Evolutionary conservation across 2,329 filamentous ascomycete species (phyloP).

Genomic region (Exophiala alcalophila): DNA sequence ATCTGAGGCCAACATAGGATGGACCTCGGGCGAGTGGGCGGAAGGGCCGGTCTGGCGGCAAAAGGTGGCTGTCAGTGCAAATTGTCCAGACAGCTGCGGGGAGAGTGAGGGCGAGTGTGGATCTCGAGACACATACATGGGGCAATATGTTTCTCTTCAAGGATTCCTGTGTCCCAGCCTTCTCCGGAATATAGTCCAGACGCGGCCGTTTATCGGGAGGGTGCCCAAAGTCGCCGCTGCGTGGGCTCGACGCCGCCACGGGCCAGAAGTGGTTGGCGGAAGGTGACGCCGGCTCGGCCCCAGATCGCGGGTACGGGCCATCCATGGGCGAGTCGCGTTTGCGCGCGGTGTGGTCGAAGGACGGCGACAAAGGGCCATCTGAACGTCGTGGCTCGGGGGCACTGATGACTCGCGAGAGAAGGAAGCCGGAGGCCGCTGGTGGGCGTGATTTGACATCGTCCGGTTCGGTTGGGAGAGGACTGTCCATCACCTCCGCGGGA

Average conservation of each 20-base stretch:
- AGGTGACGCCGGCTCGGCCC: slow-evolving; percentile 9
- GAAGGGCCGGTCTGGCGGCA: slow-evolving; percentile 9
- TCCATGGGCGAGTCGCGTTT: slow-evolving; percentile 23
- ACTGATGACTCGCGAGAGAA: slow-evolving; percentile 24
- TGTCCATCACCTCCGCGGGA: slow-evolving; percentile 21
- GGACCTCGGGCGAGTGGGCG: slow-evolving; percentile 14
- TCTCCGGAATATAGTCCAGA: slow-evolving; percentile 15
- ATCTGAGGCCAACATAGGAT: slow-evolving; percentile 6
- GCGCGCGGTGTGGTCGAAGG: slow-evolving; percentile 12
- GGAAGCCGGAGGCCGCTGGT: slow-evolving; percentile 12
- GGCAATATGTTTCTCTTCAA: slow-evolving; percentile 9
- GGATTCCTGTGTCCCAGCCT: slow-evolving; percentile 5
- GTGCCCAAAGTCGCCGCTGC: slow-evolving; percentile 6
- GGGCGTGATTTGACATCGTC: slow-evolving; percentile 17
- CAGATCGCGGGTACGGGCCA: slow-evolving; percentile 5
- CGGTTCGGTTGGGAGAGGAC: slow-evolving; percentile 7
- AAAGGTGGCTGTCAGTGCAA: slow-evolving; percentile 10
- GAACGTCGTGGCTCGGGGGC: slow-evolving; percentile 18
- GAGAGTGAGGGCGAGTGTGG: not conserved
- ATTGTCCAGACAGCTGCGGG: slow-evolving; percentile 2
- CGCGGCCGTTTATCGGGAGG: slow-evolving; percentile 22
- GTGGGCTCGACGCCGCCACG: slow-evolving; percentile 5
- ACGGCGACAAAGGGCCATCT: slow-evolving; percentile 6
- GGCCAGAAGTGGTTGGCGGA: slow-evolving; percentile 13
- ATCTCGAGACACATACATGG: slow-evolving; percentile 16